Evolutionary conservation across 108 stramenopile genomes (phyloP), one percentile per base, ranked within the genome.

Genomic region (Heterococcus sp.): DNA sequence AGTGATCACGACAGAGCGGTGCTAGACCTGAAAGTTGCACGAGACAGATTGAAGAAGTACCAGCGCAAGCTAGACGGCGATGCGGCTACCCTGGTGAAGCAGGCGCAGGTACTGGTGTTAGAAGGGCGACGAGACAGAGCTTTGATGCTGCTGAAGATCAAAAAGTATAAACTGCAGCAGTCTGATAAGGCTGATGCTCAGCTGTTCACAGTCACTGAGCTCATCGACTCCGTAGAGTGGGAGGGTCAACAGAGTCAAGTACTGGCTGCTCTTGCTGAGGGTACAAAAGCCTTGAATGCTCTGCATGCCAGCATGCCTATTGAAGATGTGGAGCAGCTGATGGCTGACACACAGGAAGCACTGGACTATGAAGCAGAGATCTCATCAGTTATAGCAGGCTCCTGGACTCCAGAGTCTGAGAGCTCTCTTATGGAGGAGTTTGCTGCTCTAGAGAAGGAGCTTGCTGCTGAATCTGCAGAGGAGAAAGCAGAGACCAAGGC

Each of bases 21-120:
- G 21, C 86, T 87, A 30, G 87, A 87, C 76, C 84, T 87, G 37
- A 87, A 87, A 78, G 84, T 74, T 32, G 82, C 86, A 8, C 74
- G 86, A 0, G 87, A 87, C 73, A 78, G 72, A 31, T 65, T 87
- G 83, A 80, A 73, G 76, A 37, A 73, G 26, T 87, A 83, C 75
- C 86, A 87, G 70, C 83, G 77, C 65, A 86, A 81, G 79, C 69
- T 85, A 32, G 83, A 84, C 27, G 37, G 38, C 34, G 87, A 87
- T 34, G 38, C 76, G 3, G 38, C 1, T 1, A 73, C 37, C 65
- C 65, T 87, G 3, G 65, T 65, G 35, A 39, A 34, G 35, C 83
- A 80, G 46, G 87, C 87, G 28, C 36, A 71, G 33, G 72, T 30
- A 1, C 73, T 87, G 67, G 73, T 87, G 39, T 71, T 37, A 36